Evolutionary conservation across 2,329 filamentous ascomycete genomes (phyloP), one percentile per base, ranked within the genome.

Genomic region (Alternaria triticina): DNA sequence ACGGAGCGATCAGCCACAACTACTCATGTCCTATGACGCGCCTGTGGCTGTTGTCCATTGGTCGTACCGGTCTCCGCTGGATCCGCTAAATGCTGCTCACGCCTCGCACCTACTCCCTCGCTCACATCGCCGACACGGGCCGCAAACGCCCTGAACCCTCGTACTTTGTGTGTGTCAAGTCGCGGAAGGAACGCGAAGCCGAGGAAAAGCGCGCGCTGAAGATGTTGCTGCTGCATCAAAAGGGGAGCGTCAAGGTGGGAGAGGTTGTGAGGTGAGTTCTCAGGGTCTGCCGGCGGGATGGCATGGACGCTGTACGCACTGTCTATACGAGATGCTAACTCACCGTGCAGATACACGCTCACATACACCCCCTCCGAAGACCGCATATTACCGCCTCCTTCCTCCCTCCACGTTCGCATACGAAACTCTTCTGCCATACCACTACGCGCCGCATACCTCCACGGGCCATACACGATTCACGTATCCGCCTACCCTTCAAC

Each of bases 181-280:
- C 79, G 65, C 74, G 75, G 61, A 74, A 72, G 64, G 77, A 80
- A 61, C 70, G 70, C 64, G 72, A 71, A 51, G 69, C 66, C 43
- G 77, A 77, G 59, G 64, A 77, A 68, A 66, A 68, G 62, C 76
- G 74, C 61, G 77, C 77, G 50, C 65, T 71, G 55, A 79, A 68
- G 56, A 98, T 98, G 96, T 86, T 98, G 69, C 89, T 98, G 77
- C 84, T 97, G 65, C 92, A 97, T 82, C 96, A 98, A 82, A 86
- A 91, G 68, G 96, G 96, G 76, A 93, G 88, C 82, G 91, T 98
- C 79, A 97, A 95, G 81, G 92, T 98, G 69, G 96, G 96, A 78
- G 94, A 98, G 83, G 91, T 97, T 43, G 89, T 97, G 67, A 91
- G 96, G 83, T 62, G 20, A 59, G 60, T 62, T 97, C 46, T 60